These are phyloP conservation scores for Penicillium atrosanguineum DNA, from an alignment of 495 filamentous ascomycete genomes.

Conservation along the genomic window DNA sequence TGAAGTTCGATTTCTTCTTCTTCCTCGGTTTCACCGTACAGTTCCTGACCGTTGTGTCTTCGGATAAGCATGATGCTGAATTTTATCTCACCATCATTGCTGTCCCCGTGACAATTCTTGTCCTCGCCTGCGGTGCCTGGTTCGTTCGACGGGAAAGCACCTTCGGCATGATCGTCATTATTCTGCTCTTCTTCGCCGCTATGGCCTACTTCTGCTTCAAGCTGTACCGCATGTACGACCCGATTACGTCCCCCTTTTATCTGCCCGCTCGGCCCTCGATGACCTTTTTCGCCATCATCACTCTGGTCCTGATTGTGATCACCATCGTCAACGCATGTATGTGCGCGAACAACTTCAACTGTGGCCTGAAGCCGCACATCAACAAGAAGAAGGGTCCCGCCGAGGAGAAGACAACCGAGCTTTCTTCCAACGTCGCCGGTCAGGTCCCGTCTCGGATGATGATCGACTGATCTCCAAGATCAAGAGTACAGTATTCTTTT, in stretches of 20 bases:
- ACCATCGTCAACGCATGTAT: conserved; percentile 87
- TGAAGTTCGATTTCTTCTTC: conserved; percentile 99
- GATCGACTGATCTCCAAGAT: conserved; percentile 62
- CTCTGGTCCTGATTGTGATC: conserved; percentile 78
- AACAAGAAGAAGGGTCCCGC: conserved; percentile 56
- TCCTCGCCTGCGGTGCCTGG: conserved; percentile 79
- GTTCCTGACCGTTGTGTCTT: conserved; percentile 88
- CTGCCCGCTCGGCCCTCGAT: conserved; percentile 71
- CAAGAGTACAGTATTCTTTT: conserved; percentile 12
- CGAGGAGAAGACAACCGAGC: conserved; percentile 76
- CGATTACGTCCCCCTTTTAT: conserved; percentile 54
- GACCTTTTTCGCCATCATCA: conserved; percentile 92
- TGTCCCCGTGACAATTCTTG: conserved; percentile 83
- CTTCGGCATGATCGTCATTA: conserved; percentile 71
- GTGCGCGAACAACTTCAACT: conserved; percentile 88
- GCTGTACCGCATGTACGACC: conserved; percentile 87
- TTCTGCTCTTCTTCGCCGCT: conserved; percentile 82
- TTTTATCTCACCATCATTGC: conserved; percentile 84
- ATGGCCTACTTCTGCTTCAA: conserved; percentile 99
- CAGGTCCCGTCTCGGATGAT: conserved; percentile 73
- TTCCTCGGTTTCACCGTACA: conserved; percentile 98
- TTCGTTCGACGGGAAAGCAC: conserved; percentile 80
- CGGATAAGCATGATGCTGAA: conserved; percentile 63
- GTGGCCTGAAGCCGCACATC: conserved; percentile 86
- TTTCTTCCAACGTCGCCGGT: conserved; percentile 48